Base-by-base conservation (phyloP, 2,329 filamentous ascomycete genomes). In the Hypocrella siamensis region DNA sequence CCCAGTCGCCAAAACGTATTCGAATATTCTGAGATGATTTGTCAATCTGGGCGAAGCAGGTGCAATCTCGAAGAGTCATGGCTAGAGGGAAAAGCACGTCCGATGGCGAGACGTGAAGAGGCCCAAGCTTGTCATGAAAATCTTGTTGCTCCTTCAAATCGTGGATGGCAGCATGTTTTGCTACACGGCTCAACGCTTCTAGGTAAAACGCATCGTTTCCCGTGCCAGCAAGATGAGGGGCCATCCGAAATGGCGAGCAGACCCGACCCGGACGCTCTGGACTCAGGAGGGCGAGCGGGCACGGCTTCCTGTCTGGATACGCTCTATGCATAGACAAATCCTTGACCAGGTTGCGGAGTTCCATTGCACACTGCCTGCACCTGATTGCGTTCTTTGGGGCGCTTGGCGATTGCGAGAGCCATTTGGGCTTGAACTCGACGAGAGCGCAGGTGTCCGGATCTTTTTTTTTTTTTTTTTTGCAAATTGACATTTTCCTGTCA, bases 351-450 rank as follows among this genome's bases (percentile, higher is more conserved):
- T 53, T 54, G 31, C 48, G 47, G 30, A 60, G 46, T 38, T 59
- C 53, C 28, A 57, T 58, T 24, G 82, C 82, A 49, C 82, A 90
- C 25, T 78, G 84, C 19, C 82, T 72, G 54, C 82, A 90, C 31
- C 79, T 64, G 31, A 60, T 66, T 26, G 79, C 69, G 18, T 57
- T 53, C 0, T 47, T 17, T 2, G 81, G 82, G 0, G 81, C 80
- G 24, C 70, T 74, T 4, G 76, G 79, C 3, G 80, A 86, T 49
- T 85, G 80, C 7, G 65, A 57, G 17, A 90, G 67, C 82, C 82
- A 90, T 54, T 90, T 90, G 11, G 82, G 81, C 49, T 90, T 90
- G 55, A 88, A 79, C 49, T 88, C 79, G 34, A 81, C 57, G 19
- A 79, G 48, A 18, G 51, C 34, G 35, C 42, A 47, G n/a, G 45